These are phyloP conservation scores for Aspergillus asperescens DNA, from an alignment of 495 filamentous ascomycete species.

Conservation along the genomic window DNA sequence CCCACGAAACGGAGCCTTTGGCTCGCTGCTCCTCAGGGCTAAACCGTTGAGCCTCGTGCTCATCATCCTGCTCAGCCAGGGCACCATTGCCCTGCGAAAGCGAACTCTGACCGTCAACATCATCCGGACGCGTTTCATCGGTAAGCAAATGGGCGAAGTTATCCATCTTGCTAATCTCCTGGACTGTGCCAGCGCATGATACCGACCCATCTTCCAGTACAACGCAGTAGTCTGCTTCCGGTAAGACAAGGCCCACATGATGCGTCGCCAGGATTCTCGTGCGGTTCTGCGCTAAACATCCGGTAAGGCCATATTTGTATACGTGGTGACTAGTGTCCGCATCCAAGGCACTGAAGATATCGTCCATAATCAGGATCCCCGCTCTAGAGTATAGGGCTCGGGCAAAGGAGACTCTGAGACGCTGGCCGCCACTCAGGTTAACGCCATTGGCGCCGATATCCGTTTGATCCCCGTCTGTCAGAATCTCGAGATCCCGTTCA, in stretches of 20 bases:
- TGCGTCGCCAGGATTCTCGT: slow-evolving; percentile 76
- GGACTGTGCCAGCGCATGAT: slow-evolving; percentile 49
- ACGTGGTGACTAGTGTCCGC: slow-evolving; percentile 70
- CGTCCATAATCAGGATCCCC: slow-evolving; percentile 69
- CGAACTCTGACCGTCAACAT: too few species aligned
- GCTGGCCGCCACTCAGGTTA: slow-evolving; percentile 72
- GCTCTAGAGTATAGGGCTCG: slow-evolving; percentile 72
- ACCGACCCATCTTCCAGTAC: slow-evolving; percentile 60
- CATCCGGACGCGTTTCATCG: too few species aligned
- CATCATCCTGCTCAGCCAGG: too few species aligned
- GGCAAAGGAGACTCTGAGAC: slow-evolving; percentile 72
- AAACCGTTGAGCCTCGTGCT: too few species aligned
- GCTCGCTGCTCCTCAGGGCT: too few species aligned
- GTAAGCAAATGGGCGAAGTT: slow-evolving; percentile 55
- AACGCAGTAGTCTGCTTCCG: slow-evolving; percentile 63
- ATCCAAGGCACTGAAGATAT: slow-evolving; percentile 65
- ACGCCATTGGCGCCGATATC: slow-evolving; percentile 77
- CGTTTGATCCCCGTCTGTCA: slow-evolving; percentile 65
- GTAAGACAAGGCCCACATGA: slow-evolving; percentile 65
- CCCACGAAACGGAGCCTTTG: too few species aligned
- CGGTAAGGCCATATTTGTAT: slow-evolving; percentile 65
- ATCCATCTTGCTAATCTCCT: slow-evolving; percentile 40
- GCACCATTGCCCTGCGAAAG: too few species aligned
- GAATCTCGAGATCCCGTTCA: slow-evolving; percentile 66
- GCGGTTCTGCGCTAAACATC: slow-evolving; percentile 57